Conservation (phyloP, 805 yeast species). For the Kluyveromyces siamensis region DNA sequence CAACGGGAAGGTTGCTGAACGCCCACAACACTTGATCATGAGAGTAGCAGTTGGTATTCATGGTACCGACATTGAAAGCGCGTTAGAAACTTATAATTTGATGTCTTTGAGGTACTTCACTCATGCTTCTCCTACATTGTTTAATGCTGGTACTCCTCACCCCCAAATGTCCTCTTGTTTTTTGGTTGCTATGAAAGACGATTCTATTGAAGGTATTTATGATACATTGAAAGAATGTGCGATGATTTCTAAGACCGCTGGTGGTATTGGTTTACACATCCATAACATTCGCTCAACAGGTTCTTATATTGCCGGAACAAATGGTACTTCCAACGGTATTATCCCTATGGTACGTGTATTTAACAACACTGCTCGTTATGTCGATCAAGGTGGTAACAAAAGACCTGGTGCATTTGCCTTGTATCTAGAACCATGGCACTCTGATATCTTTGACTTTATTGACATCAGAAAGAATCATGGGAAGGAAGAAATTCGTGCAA, state of each 20-base stretch:
- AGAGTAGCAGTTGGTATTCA: slow-evolving; percentile 92
- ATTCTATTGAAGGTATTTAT: slow-evolving; percentile 91
- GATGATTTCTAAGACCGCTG: slow-evolving; percentile 85
- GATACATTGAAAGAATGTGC: slow-evolving; percentile 85
- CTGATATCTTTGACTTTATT: slow-evolving; percentile 78
- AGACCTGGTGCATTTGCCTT: slow-evolving; percentile 96
- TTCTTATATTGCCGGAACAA: slow-evolving; percentile 81
- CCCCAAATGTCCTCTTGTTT: slow-evolving; percentile 90
- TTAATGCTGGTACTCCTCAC: slow-evolving; percentile 83
- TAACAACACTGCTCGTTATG: slow-evolving; percentile 93
- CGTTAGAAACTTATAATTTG: slow-evolving; percentile 71
- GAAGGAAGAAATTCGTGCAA: slow-evolving; percentile 85
- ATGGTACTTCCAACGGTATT: slow-evolving; percentile 86
- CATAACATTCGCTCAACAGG: slow-evolving; percentile 84
- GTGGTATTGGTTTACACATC: slow-evolving; percentile 89
- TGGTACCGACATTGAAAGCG: slow-evolving; percentile 53
- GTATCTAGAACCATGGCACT: slow-evolving; percentile 95
- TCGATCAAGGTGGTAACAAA: slow-evolving; percentile 97
- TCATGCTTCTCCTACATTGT: slow-evolving; percentile 92
- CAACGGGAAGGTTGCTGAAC: slow-evolving; percentile 65
- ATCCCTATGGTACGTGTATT: slow-evolving; percentile 95
- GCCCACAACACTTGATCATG: slow-evolving; percentile 86
- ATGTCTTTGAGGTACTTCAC: slow-evolving; percentile 86
- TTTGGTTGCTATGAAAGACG: slow-evolving; percentile 83
- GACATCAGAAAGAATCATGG: slow-evolving; percentile 91